Percentiles rank a stretch among this genome's conserved stretches.
Evolutionary conservation across 129 eudicot genomes (phyloP).

Genomic region (Centella asiatica): DNA sequence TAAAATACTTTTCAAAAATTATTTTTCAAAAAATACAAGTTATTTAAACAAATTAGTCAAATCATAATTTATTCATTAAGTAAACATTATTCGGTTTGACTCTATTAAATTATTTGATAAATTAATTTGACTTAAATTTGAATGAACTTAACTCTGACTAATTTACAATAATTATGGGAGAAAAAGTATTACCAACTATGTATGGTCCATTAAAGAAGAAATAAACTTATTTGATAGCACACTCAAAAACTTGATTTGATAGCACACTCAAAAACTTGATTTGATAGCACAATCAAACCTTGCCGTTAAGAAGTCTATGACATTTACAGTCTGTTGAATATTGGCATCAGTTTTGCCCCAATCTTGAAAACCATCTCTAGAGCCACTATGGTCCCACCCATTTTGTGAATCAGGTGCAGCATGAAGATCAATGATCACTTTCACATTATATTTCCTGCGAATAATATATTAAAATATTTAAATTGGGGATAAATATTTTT

Average conservation of each 20-base stretch:
- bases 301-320: slow-evolving; percentile 45
- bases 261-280: too few relatives aligned
- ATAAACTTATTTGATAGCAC: neutral
- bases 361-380: slow-evolving; percentile 44
- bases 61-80: too few relatives aligned
- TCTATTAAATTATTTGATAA: too few relatives aligned
- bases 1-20: too few relatives aligned
- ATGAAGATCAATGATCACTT: slow-evolving; percentile 65
- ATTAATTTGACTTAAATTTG: too few relatives aligned
- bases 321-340: slow-evolving; percentile 41
- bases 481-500: neutral
- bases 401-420: slow-evolving; percentile 77
- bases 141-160: too few relatives aligned
- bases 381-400: slow-evolving; percentile 48
- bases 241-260: too few relatives aligned
- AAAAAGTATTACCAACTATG: too few relatives aligned
- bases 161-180: too few relatives aligned
- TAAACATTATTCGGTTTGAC: too few relatives aligned
- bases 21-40: too few relatives aligned
- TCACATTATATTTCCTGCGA: slow-evolving; percentile 46
- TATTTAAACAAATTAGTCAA: too few relatives aligned
- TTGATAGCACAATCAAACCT: slow-evolving; percentile 16
- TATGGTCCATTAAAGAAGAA: neutral
- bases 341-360: slow-evolving; percentile 53
- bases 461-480: neutral